Conservation (phyloP, 2,329 filamentous ascomycete species). For the Chaetothyriales sp. region DNA sequence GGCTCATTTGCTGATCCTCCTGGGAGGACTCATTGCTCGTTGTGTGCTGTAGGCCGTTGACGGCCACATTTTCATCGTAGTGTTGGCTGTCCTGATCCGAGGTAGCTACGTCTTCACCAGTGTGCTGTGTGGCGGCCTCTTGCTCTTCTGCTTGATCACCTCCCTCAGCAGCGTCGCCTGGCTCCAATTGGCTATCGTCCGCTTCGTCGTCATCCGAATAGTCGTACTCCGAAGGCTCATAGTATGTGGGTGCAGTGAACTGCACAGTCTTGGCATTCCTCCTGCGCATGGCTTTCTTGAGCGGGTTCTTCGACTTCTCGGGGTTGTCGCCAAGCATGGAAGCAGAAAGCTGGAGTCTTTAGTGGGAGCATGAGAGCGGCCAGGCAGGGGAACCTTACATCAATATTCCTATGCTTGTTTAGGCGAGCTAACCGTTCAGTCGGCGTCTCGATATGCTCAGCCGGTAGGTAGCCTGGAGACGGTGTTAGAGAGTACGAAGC, state of each 20-base stretch:
- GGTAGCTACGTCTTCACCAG: conserved; percentile 19
- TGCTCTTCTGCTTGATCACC: conserved; percentile 31
- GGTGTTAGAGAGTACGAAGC: conserved; percentile 13
- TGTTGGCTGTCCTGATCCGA: conserved; percentile 27
- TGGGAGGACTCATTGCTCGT: conserved; percentile 13
- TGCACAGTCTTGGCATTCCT: conserved; percentile 75
- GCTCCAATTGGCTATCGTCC: conserved; percentile 27
- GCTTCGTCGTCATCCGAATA: conserved; percentile 61
- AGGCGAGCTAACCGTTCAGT: conserved; percentile 83
- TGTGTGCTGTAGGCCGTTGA: conserved; percentile 14
- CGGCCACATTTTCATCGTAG: conserved; percentile 19
- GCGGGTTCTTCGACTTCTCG: conserved; percentile 66
- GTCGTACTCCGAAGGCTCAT: conserved; percentile 74
- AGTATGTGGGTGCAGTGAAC: conserved; percentile 71
- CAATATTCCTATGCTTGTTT: conserved; percentile 96
- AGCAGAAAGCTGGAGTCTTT: conserved; percentile 42
- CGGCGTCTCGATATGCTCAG: conserved; percentile 95
- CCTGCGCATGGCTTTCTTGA: conserved; percentile 70
- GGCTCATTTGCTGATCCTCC: conserved; percentile 17
- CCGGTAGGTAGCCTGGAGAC: conserved; percentile 69
- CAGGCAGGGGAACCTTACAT: conserved; percentile 44
- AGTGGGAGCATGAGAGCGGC: conserved; percentile 7
- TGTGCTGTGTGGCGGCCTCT: conserved; percentile 23
- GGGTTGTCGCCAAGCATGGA: conserved; percentile 58
- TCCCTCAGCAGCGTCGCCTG: conserved; percentile 2